Percentiles rank a stretch among this genome's conserved stretches.
phyloP scores from a whole-genome alignment of 2,329 filamentous ascomycete genomes.

The Aphanoascus verrucosus region DNA sequence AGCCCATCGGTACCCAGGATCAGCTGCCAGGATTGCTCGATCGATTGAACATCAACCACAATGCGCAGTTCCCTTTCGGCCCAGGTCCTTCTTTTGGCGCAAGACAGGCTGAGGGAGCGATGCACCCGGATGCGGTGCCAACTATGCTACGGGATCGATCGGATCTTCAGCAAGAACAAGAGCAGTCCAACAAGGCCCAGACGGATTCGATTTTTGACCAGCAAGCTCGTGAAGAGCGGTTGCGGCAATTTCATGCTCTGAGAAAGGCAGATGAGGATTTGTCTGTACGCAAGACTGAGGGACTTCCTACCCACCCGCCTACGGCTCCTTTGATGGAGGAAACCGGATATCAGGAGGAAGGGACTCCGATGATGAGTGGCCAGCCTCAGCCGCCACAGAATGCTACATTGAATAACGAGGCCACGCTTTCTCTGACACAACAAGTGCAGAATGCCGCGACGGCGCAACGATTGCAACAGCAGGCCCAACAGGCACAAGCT shows the following conservation, averaged over 20 bases:
- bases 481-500: slow-evolving; percentile 23
- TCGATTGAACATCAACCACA: slow-evolving; percentile 50
- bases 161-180: slow-evolving; percentile 51
- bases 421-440: slow-evolving; percentile 63
- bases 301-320: slow-evolving; percentile 30
- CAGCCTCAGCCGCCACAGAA: slow-evolving; percentile 21
- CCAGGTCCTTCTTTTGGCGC: slow-evolving; percentile 38
- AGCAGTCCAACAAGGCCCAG: slow-evolving; percentile 40
- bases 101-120: slow-evolving; percentile 31
- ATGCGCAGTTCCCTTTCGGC: slow-evolving; percentile 38
- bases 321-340: slow-evolving; percentile 12
- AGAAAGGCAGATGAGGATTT: slow-evolving; percentile 53
- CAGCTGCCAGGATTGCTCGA: slow-evolving; percentile 56
- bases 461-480: slow-evolving; percentile 32
- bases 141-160: slow-evolving; percentile 52
- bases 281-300: slow-evolving; percentile 28
- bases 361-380: slow-evolving; percentile 14
- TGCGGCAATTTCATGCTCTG: slow-evolving; percentile 73
- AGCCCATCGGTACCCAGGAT: slow-evolving; percentile 53
- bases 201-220: slow-evolving; percentile 39
- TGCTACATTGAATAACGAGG: slow-evolving; percentile 28
- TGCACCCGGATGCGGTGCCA: slow-evolving; percentile 47
- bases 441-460: slow-evolving; percentile 65
- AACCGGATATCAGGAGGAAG: slow-evolving; percentile 21
- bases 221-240: slow-evolving; percentile 51